These are phyloP conservation scores for Candida piceae DNA, from an alignment of 805 yeast species.

Conservation along the genomic window DNA sequence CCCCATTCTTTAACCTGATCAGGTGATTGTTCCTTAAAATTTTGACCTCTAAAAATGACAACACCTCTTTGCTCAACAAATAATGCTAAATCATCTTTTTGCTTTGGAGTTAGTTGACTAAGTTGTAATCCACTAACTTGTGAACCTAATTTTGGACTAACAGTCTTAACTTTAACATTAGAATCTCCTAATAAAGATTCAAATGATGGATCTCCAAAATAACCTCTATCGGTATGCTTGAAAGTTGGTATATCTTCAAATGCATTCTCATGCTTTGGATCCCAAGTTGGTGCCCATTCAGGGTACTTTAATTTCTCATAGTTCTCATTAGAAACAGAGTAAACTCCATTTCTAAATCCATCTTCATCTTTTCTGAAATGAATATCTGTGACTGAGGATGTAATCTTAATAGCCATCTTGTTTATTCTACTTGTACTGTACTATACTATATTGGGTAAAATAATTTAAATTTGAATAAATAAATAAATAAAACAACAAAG, in stretches of 20 bases:
- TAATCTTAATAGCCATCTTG: constrained; percentile 7
- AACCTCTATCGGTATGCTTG: constrained; percentile 56
- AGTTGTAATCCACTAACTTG: constrained; percentile 57
- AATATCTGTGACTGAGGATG: constrained; percentile 25
- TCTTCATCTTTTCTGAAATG: constrained; percentile 51
- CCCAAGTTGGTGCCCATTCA: constrained; percentile 34
- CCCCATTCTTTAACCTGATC: constrained; percentile 46
- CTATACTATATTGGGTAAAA: too few species aligned
- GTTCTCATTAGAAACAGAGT: constrained; percentile 37
- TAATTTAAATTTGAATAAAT: too few species aligned
- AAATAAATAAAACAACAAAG: too few species aligned
- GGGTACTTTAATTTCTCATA: constrained; percentile 37
- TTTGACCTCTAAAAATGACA: constrained; percentile 59
- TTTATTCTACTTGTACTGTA: too few species aligned
- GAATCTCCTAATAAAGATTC: neutral
- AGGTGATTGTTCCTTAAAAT: constrained; percentile 50
- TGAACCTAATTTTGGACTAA: constrained; percentile 68
- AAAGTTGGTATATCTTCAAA: constrained; percentile 37
- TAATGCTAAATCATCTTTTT: constrained; percentile 63
- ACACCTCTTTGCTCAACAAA: constrained; percentile 66
- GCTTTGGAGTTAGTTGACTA: constrained; percentile 47
- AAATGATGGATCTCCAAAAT: constrained; percentile 3
- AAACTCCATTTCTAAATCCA: constrained; percentile 45
- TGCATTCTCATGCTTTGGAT: constrained; percentile 45
- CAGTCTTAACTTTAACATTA: constrained; percentile 30